Percentiles rank a stretch among this genome's conserved stretches.
Conservation (phyloP, 495 filamentous ascomycete species). For the Penicillium longicatenatum region DNA sequence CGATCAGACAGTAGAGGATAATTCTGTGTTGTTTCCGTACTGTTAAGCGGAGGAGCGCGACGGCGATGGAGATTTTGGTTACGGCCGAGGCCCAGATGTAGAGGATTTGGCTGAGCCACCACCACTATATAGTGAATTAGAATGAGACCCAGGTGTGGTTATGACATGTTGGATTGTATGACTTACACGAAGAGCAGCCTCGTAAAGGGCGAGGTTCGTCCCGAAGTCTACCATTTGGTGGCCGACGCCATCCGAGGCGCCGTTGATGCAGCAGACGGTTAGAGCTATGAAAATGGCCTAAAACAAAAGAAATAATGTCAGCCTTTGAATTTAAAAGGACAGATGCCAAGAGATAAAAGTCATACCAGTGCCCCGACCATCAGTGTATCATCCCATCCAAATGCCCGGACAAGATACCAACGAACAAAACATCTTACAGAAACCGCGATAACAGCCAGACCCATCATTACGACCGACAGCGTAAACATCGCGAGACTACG, state of each 20-base stretch:
- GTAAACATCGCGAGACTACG: conserved; percentile 21
- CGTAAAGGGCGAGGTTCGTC: conserved; percentile 1
- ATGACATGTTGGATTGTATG: background rate
- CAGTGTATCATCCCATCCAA: conserved; percentile 33
- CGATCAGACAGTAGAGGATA: conserved; percentile 23
- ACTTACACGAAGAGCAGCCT: conserved; percentile 21
- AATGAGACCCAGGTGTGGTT: background rate
- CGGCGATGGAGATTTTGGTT: conserved; percentile 35
- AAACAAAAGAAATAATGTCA: background rate
- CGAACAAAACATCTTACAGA: conserved; percentile 30
- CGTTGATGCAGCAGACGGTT: conserved; percentile 15
- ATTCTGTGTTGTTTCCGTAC: conserved; percentile 18
- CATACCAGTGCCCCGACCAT: conserved; percentile 29
- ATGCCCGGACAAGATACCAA: conserved; percentile 23
- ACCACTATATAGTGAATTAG: conserved; percentile 6
- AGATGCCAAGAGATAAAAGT: background rate
- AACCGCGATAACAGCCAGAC: conserved; percentile 21
- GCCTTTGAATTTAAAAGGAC: background rate
- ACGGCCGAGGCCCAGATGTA: conserved; percentile 29
- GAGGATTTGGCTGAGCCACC: conserved; percentile 29
- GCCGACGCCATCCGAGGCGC: conserved; percentile 20
- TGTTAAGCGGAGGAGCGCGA: conserved; percentile 37
- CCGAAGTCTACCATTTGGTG: conserved; percentile 22
- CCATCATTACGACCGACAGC: conserved; percentile 22
- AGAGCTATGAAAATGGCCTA: conserved; percentile 20